Base-by-base conservation (phyloP, 306 rosid genomes). In the Citrullus colocynthis region DNA sequence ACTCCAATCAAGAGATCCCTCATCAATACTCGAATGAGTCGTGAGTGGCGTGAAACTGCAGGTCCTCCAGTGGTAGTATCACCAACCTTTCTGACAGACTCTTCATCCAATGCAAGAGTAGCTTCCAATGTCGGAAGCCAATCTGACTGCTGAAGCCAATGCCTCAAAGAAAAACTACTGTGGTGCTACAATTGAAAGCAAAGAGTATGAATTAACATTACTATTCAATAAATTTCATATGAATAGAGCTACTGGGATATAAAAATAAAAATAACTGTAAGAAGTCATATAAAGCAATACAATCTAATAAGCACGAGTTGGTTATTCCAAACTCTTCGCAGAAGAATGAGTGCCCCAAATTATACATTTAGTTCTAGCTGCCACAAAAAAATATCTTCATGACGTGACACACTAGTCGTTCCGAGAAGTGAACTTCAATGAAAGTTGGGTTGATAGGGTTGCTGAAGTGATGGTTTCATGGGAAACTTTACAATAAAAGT, bases 61-160 rank as follows among this genome's bases (percentile, higher is more conserved):
- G 97, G 95, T 86, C 98, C 98, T 80, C 98, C 97, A 55, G 85
- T 81, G 73, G 91, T 87, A 79, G 90, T 91, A 80, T 95, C 98
- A 80, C 98, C 98, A 54, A 90, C 96, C 81, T 81, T 95, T 88
- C 92, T 89, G 70, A 87, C 97, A 86, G 92, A 90, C 76, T 95
- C 98, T 83, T 95, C 96, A 73, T 95, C 98, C 78, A 95, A 84
- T 77, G 96, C 97, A 85, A 95, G 98, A 80, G 97, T 92, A 82
- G 96, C 98, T 85, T 95, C 98, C 78, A 95, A 86, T 73, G 97
- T 95, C 80, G 97, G 98, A 80, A 95, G 97, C 98, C 98, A 95
- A 85, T 95, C 97, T 60, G 97, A 88, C 75, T 85, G 97, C 82
- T 84, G 97, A 77, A 95, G 97, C 98, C 98, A 95, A 73, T 95